Conservation (phyloP, 164 flowering plant species). For the Amborella trichopoda region DNA sequence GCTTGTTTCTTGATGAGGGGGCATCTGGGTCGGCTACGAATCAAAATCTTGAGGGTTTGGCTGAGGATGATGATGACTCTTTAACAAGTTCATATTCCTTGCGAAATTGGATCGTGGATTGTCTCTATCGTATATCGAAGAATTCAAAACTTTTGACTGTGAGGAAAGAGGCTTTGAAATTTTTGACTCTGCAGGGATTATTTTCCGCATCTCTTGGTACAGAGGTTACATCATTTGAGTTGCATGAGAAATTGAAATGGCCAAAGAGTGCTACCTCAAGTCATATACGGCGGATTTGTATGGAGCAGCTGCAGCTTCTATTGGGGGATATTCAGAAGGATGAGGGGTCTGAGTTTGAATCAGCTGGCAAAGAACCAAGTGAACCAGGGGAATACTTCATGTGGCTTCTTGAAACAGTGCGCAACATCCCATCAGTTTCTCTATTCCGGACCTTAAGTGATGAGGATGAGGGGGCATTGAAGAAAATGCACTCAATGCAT, state of each 20-base stretch:
- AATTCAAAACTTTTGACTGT: constrained; percentile 47
- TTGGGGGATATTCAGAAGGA: constrained; percentile 74
- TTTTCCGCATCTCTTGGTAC: constrained; percentile 89
- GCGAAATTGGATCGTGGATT: constrained; percentile 79
- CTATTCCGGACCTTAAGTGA: constrained; percentile 54
- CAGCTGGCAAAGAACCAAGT: constrained; percentile 39
- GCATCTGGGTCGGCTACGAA: constrained; percentile 92
- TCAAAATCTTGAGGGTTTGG: constrained; percentile 80
- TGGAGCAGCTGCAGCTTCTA: constrained; percentile 77
- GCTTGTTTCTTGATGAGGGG: constrained; percentile 80
- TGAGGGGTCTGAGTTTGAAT: constrained; percentile 25
- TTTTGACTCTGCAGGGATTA: constrained; percentile 85
- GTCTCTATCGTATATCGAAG: constrained; percentile 61
- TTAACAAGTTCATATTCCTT: constrained; percentile 42
- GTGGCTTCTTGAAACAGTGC: constrained; percentile 58
- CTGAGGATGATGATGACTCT: constrained; percentile 52
- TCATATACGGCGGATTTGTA: constrained; percentile 58
- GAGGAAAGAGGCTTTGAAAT: constrained; percentile 77
- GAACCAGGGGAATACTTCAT: constrained; percentile 82
- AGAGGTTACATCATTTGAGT: constrained; percentile 90
- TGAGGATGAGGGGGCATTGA: constrained; percentile 68
- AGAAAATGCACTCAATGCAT: constrained; percentile 61
- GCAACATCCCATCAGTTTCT: constrained; percentile 89
- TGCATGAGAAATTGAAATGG: constrained; percentile 88
- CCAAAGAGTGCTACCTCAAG: constrained; percentile 70